A percentile compares a stretch with the other conserved stretches of the same genome.
Evolutionary conservation across 2,329 filamentous ascomycete species (phyloP).

Genomic region (Achaetomium macrosporum): DNA sequence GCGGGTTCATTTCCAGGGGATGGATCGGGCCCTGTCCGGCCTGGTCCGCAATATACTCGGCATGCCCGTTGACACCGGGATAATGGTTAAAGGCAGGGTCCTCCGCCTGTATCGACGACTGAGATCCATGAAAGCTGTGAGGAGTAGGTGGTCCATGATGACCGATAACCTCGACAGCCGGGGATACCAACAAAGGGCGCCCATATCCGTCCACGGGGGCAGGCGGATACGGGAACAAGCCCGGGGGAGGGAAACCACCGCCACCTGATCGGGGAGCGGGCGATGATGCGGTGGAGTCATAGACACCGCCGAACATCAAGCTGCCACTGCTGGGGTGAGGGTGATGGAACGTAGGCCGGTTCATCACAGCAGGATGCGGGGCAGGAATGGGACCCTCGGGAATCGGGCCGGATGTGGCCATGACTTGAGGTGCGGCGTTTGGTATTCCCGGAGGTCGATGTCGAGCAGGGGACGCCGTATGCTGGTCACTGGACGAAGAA

Average conservation of each 20-base stretch:
- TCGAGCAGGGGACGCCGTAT: slow-evolving; percentile 11
- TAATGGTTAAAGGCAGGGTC: slow-evolving; percentile 35
- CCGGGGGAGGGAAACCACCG: slow-evolving; percentile 43
- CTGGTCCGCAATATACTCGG: slow-evolving; percentile 10
- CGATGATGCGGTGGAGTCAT: slow-evolving; percentile 52
- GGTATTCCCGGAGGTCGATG: slow-evolving; percentile 10
- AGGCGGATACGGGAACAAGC: slow-evolving; percentile 30
- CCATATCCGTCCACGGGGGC: slow-evolving; percentile 26
- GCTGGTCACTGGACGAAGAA: slow-evolving; percentile 4
- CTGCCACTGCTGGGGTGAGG: slow-evolving; percentile 50
- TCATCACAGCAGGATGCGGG: slow-evolving; percentile 26
- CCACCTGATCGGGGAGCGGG: slow-evolving; percentile 44
- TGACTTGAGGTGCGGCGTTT: slow-evolving; percentile 9
- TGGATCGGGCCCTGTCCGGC: slow-evolving; percentile 6
- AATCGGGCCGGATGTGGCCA: slow-evolving; percentile 1
- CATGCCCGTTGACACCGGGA: slow-evolving; percentile 18
- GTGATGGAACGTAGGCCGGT: slow-evolving; percentile 40
- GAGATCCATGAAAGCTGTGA: slow-evolving; percentile 58
- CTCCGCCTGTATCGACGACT: slow-evolving; percentile 44
- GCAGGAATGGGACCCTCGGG: slow-evolving; percentile 12
- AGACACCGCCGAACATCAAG: slow-evolving; percentile 50
- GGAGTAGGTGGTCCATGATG: slow-evolving; percentile 50
- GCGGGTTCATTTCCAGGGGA: slow-evolving; percentile 7
- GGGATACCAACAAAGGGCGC: slow-evolving; percentile 20
- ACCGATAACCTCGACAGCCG: slow-evolving; percentile 32